Evolutionary conservation across 2,329 filamentous ascomycete species (phyloP).

Genomic region (Nemania bipapillata): DNA sequence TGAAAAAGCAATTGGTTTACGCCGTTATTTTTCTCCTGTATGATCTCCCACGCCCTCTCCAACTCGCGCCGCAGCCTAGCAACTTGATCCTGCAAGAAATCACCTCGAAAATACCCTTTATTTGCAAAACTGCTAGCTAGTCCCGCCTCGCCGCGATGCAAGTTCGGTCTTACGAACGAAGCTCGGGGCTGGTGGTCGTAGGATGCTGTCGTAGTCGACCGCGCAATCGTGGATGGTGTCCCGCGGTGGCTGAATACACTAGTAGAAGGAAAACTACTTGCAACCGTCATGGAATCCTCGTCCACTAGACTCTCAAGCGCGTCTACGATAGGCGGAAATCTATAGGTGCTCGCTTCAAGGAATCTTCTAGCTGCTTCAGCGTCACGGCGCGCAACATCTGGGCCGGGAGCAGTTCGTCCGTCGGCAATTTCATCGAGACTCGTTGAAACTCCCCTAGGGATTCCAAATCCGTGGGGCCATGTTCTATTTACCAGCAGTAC

Average conservation of each 20-base stretch:
- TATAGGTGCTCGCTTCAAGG: too few relatives aligned
- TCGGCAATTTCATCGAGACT: too few relatives aligned
- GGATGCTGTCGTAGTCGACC: neutral
- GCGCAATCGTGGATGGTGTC: slow-evolving; percentile 14
- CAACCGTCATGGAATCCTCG: slow-evolving; percentile 26
- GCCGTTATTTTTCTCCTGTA: too few relatives aligned
- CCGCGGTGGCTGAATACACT: slow-evolving; percentile 31
- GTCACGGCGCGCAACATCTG: too few relatives aligned
- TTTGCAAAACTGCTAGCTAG: neutral
- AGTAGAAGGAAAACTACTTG: slow-evolving; percentile 23
- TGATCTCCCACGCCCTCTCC: slow-evolving; percentile 24
- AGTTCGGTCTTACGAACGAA: neutral
- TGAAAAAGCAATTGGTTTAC: too few relatives aligned
- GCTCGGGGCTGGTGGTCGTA: neutral
- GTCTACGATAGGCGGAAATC: too few relatives aligned
- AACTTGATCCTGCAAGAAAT: slow-evolving; percentile 20
- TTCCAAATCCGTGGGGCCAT: too few relatives aligned
- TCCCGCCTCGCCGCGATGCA: neutral
- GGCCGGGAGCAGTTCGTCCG: too few relatives aligned
- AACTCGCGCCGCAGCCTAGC: slow-evolving; percentile 12
- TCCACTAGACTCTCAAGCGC: neutral
- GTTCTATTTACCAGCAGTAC: slow-evolving; percentile 13
- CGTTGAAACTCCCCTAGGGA: too few relatives aligned
- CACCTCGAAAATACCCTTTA: too few relatives aligned
- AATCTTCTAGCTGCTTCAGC: too few relatives aligned